Conservation (phyloP, 202 grass and related monocot species). For the Saccharum hybrid region DNA sequence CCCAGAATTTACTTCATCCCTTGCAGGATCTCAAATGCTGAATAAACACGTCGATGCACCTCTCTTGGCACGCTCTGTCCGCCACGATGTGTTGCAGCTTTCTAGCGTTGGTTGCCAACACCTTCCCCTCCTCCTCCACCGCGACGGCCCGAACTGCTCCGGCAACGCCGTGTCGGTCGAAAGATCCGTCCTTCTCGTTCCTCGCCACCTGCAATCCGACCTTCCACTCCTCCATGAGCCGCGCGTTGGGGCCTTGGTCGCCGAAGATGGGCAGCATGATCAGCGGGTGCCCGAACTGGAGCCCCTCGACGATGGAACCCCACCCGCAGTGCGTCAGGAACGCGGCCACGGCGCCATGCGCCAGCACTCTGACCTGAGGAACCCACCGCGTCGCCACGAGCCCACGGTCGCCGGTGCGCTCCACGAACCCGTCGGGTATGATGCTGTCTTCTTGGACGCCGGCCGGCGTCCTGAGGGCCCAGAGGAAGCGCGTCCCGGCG, state of each 20-base stretch:
- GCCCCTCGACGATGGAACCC: slow-evolving; percentile 57
- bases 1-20: not conserved
- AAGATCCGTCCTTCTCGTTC: slow-evolving; percentile 39
- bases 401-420: slow-evolving; percentile 16
- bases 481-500: slow-evolving; percentile 48
- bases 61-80: slow-evolving; percentile 50
- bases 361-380: slow-evolving; percentile 46
- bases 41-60: slow-evolving; percentile 56
- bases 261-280: slow-evolving; percentile 53
- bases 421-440: slow-evolving; percentile 43
- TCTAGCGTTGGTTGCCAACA: slow-evolving; percentile 38
- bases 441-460: not conserved
- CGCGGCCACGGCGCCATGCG: slow-evolving; percentile 33
- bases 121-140: slow-evolving; percentile 54
- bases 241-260: slow-evolving; percentile 51
- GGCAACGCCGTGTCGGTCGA: slow-evolving; percentile 41
- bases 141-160: slow-evolving; percentile 32
- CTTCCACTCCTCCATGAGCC: slow-evolving; percentile 37
- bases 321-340: slow-evolving; percentile 68
- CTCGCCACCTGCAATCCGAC: slow-evolving; percentile 46
- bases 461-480: slow-evolving; percentile 44
- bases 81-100: slow-evolving; percentile 45
- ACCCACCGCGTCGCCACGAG: slow-evolving; percentile 48
- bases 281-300: slow-evolving; percentile 53
- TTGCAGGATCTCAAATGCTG: slow-evolving; percentile 37